A percentile compares a stretch with the other conserved stretches of the same genome.
Conservation (phyloP, 23 red algal species). For the Pyropia haitanensis region DNA sequence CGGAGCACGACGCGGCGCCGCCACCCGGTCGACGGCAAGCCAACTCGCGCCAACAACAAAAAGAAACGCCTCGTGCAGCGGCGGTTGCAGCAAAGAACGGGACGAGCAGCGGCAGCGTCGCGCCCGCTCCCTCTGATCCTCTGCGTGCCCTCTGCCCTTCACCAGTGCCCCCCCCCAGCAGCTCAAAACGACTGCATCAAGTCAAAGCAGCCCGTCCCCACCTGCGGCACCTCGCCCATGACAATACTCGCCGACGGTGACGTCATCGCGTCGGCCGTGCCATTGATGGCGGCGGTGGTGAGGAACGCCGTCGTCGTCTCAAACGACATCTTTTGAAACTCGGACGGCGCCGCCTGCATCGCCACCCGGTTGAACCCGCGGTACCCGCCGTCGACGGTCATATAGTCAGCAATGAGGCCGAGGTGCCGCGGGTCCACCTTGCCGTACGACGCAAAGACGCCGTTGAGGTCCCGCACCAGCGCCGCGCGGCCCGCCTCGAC, state of each 20-base stretch:
- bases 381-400: conserved; percentile 56
- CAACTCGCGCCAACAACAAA: no score
- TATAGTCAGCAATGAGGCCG: conserved; percentile 80
- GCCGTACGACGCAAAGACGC: conserved; percentile 85
- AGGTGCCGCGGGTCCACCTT: conserved; percentile 94
- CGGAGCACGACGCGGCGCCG: no score
- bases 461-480: conserved; percentile 57
- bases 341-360: conserved; percentile 54
- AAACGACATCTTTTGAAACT: conserved; percentile 76
- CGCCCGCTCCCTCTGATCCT: no score
- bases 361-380: conserved; percentile 63
- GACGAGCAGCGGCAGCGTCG: no score
- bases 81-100: no score
- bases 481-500: conserved; percentile 73
- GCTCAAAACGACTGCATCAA: conserved; percentile 17
- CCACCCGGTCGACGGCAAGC: no score
- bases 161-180: no score
- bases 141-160: no score
- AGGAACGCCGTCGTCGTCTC: conserved; percentile 92
- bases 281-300: conserved; percentile 42
- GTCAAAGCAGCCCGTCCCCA: conserved; percentile 61
- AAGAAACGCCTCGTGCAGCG: no score
- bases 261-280: conserved; percentile 33
- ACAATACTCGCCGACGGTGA: conserved; percentile 61
- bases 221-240: conserved; percentile 21